Conservation (phyloP, 768 basidiomycete genomes). For the Mycena floridula region DNA sequence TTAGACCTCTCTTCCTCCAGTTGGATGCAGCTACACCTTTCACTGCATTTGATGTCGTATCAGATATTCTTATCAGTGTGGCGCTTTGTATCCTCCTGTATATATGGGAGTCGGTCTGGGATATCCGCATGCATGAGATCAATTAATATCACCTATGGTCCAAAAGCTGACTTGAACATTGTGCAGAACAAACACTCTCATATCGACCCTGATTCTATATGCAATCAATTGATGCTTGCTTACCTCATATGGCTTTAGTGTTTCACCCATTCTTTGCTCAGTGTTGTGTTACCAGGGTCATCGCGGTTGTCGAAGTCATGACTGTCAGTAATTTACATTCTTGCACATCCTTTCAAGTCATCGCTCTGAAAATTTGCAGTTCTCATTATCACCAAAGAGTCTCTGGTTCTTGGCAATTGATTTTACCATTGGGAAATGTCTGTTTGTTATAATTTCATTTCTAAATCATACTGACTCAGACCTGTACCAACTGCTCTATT, state of each 20-base stretch:
- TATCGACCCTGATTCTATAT: conserved; percentile 39
- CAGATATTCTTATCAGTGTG: conserved; percentile 37
- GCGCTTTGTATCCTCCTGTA: conserved; percentile 35
- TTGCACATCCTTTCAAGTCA: not conserved
- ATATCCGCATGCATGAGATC: conserved; percentile 22
- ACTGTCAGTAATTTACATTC: conserved; percentile 18
- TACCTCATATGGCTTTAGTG: conserved; percentile 31
- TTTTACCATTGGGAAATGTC: conserved; percentile 43
- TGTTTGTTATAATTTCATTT: conserved; percentile 5
- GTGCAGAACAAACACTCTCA: conserved; percentile 37
- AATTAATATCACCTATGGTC: not conserved
- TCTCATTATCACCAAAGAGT: conserved; percentile 13
- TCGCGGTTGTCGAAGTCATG: conserved; percentile 32
- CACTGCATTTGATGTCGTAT: conserved; percentile 36
- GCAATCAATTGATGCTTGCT: conserved; percentile 45
- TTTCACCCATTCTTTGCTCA: not conserved
- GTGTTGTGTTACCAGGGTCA: conserved; percentile 15
- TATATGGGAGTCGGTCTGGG: conserved; percentile 31
- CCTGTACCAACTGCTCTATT: no score
- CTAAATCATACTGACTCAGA: not conserved
- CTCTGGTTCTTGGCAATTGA: conserved; percentile 26
- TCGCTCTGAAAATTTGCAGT: conserved; percentile 19
- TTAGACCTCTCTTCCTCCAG: conserved; percentile 14
- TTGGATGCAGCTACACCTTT: conserved; percentile 36
- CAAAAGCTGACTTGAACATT: not conserved